Conservation (phyloP, 2,329 filamentous ascomycete species). For the Orbilia brochopaga region DNA sequence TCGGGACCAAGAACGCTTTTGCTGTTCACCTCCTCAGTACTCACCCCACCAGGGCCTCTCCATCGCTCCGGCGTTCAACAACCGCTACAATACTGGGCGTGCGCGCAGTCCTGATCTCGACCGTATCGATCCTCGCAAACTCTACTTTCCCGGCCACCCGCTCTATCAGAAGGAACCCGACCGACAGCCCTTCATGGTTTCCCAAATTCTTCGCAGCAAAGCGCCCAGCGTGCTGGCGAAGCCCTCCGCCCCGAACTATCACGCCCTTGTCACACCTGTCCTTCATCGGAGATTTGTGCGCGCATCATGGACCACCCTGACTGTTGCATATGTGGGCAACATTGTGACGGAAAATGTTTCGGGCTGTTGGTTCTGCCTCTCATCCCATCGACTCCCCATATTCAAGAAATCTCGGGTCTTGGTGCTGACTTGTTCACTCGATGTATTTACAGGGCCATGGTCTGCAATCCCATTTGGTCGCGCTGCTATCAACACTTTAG, state of each 20-base stretch:
- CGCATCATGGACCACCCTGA: slow-evolving; percentile 52
- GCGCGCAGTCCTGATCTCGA: too few species aligned
- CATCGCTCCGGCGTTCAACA: not conserved
- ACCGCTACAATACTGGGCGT: not conserved
- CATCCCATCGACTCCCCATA: not conserved
- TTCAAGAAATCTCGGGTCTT: slow-evolving; percentile 12
- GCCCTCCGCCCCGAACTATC: slow-evolving; percentile 53
- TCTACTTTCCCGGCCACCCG: not conserved
- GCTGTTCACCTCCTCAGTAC: not conserved
- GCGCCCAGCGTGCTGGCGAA: slow-evolving; percentile 48
- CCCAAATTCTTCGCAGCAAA: slow-evolving; percentile 45
- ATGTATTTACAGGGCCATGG: slow-evolving; percentile 50
- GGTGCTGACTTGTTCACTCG: not conserved
- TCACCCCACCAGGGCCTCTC: not conserved
- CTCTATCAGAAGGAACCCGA: not conserved
- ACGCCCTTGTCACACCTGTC: slow-evolving; percentile 54
- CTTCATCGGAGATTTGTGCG: slow-evolving; percentile 54
- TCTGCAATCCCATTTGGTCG: slow-evolving; percentile 52
- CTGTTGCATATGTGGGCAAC: slow-evolving; percentile 53
- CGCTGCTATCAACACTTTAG: slow-evolving; percentile 52
- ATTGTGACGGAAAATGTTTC: slow-evolving; percentile 54
- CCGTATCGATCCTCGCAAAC: too few species aligned
- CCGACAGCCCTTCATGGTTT: slow-evolving; percentile 16
- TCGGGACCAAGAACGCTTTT: slow-evolving; percentile 2
- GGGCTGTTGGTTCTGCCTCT: slow-evolving; percentile 49